phyloP scores from a whole-genome alignment of 139 green algal species.

The Tetraselmis striata region DNA sequence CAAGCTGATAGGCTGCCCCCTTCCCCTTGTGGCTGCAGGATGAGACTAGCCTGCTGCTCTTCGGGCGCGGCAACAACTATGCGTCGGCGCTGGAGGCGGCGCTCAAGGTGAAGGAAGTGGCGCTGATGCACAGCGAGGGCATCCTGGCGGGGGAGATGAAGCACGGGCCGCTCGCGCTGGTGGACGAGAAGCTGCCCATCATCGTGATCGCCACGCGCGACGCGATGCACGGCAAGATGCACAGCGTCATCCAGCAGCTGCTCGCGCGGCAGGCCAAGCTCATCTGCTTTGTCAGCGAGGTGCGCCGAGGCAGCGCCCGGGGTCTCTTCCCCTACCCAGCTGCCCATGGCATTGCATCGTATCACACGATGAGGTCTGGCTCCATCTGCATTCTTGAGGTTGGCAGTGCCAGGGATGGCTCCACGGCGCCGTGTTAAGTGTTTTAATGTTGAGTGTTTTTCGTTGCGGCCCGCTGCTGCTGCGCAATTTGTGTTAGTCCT shows the following conservation, averaged over 20 bases:
- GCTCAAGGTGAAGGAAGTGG: slow-evolving; percentile 90
- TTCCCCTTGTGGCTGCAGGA: too few relatives aligned
- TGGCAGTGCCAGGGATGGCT: too few relatives aligned
- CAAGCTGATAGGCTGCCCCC: too few relatives aligned
- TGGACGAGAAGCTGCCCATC: slow-evolving; percentile 91
- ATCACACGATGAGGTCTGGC: too few relatives aligned
- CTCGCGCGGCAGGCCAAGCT: slow-evolving; percentile 62
- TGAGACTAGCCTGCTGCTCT: slow-evolving; percentile 76
- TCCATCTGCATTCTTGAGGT: too few relatives aligned
- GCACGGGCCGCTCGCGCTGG: slow-evolving; percentile 92
- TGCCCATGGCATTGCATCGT: too few relatives aligned
- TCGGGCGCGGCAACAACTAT: slow-evolving; percentile 93
- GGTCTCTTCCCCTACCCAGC: too few relatives aligned
- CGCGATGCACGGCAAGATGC: slow-evolving; percentile 82
- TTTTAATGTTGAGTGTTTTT: too few relatives aligned
- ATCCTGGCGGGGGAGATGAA: slow-evolving; percentile 99
- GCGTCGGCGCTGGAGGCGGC: slow-evolving; percentile 89
- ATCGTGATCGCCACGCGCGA: slow-evolving; percentile 78
- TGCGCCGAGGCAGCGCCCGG: slow-evolving; percentile 8
- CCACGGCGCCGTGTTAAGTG: too few relatives aligned
- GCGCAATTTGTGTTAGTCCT: too few relatives aligned
- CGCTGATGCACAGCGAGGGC: slow-evolving; percentile 91
- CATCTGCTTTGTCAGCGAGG: slow-evolving; percentile 13
- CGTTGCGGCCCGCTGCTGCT: too few relatives aligned
- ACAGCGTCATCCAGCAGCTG: slow-evolving; percentile 86